phyloP scores from a whole-genome alignment of 805 yeast species.

The Metschnikowia anglica region DNA sequence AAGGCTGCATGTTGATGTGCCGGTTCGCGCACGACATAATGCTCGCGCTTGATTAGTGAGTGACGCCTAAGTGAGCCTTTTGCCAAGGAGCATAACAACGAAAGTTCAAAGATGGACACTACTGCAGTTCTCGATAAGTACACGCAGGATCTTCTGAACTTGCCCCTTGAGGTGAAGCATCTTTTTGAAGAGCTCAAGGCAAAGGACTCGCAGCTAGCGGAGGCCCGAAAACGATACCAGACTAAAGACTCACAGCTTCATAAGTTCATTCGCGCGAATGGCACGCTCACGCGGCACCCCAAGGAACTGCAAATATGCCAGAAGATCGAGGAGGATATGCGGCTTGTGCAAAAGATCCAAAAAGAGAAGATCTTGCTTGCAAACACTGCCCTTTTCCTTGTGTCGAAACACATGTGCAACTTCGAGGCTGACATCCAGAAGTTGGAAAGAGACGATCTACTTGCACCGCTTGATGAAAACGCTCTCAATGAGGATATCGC shows the following conservation, averaged over 20 bases:
- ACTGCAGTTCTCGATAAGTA: constrained; percentile 59
- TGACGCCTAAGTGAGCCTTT: too few relatives aligned
- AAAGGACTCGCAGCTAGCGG: constrained; percentile 66
- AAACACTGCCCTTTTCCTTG: constrained; percentile 76
- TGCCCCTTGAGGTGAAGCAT: constrained; percentile 84
- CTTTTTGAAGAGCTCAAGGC: constrained; percentile 73
- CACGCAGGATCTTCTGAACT: constrained; percentile 67
- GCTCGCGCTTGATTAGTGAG: too few relatives aligned
- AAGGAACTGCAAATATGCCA: constrained; percentile 68
- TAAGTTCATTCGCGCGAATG: constrained; percentile 78
- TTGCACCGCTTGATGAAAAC: constrained; percentile 52
- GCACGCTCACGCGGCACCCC: constrained; percentile 77
- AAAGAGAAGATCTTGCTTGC: constrained; percentile 76
- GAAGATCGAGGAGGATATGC: constrained; percentile 68
- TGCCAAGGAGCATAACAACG: too few relatives aligned
- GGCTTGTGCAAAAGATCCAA: constrained; percentile 59
- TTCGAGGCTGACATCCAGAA: constrained; percentile 74
- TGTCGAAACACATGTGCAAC: constrained; percentile 69
- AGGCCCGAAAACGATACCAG: constrained; percentile 61
- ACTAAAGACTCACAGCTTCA: constrained; percentile 78
- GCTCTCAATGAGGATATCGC: constrained; percentile 9
- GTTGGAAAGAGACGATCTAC: constrained; percentile 76
- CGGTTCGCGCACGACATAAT: constrained; percentile 6
- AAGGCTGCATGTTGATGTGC: constrained; percentile 4
- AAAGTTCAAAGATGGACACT: constrained; percentile 67